Conservation (phyloP, 441 rosid genomes). For the Kokia cookei region DNA sequence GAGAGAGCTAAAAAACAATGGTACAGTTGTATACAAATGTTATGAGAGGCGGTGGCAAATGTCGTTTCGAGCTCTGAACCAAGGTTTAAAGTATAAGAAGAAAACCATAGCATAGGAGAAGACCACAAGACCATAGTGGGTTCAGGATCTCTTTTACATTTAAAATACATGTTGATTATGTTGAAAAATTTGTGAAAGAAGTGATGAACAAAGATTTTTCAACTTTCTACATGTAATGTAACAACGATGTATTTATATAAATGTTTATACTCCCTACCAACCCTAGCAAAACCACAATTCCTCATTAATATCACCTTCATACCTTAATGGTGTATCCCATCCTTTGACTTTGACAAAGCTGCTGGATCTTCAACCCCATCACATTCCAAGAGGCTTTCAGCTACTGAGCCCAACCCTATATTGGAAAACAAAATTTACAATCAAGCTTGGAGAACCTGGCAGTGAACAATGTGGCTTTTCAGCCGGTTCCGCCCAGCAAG, state of each 20-base stretch:
- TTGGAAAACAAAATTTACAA: constrained; percentile 8
- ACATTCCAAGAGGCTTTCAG: not conserved
- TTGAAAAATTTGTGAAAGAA: too few species aligned
- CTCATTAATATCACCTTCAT: too few species aligned
- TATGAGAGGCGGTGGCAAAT: not conserved
- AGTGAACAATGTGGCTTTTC: constrained; percentile 46
- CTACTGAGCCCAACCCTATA: not conserved
- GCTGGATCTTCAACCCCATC: not conserved
- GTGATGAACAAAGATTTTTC: too few species aligned
- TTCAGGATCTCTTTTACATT: not conserved
- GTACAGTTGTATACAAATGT: too few species aligned
- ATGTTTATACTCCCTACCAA: too few species aligned
- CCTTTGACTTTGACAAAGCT: not conserved
- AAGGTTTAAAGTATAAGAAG: not conserved
- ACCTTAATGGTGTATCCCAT: too few species aligned
- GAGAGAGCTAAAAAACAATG: constrained; percentile 1
- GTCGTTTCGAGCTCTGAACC: not conserved
- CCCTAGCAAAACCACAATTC: too few species aligned
- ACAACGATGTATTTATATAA: too few species aligned
- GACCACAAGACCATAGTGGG: not conserved
- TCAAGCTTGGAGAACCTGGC: constrained; percentile 47
- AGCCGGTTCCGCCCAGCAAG: constrained; percentile 43
- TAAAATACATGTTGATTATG: not conserved
- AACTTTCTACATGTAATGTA: too few species aligned
- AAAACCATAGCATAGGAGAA: not conserved